These are phyloP conservation scores for Petrea volubilis DNA, from an alignment of 257 asterid species.

Conservation along the genomic window DNA sequence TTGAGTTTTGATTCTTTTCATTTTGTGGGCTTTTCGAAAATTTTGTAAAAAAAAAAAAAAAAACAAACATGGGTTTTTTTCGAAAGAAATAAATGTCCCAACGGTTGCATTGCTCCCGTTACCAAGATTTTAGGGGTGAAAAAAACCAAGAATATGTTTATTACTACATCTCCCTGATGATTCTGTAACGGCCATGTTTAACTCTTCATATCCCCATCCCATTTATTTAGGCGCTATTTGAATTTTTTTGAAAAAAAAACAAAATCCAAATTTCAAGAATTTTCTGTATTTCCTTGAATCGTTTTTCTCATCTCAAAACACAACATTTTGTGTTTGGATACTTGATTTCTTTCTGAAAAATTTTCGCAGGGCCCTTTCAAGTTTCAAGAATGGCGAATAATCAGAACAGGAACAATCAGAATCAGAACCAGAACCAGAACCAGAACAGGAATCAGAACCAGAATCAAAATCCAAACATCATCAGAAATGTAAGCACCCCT, in stretches of 20 bases:
- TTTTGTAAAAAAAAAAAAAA: neutral
- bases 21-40: neutral
- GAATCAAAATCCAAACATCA: conserved; percentile 5
- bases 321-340: neutral
- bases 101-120: conserved; percentile 27
- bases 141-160: too few relatives aligned
- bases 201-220: conserved; percentile 28
- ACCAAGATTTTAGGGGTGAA: conserved; percentile 36
- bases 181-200: conserved; percentile 48
- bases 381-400: conserved; percentile 11
- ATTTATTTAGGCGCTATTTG: conserved; percentile 33
- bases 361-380: conserved; percentile 14
- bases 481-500: neutral
- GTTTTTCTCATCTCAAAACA: neutral
- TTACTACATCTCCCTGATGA: neutral
- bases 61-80: too few relatives aligned
- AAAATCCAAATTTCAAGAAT: conserved; percentile 1
- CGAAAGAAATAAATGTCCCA: conserved; percentile 6
- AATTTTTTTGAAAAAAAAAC: conserved; percentile 17
- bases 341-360: neutral
- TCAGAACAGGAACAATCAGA: conserved; percentile 35
- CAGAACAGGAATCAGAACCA: conserved; percentile 26
- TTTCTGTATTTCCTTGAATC: neutral
- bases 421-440: conserved; percentile 31
- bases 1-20: neutral